Conservation (phyloP, 1,284 basidiomycete genomes). For the Volvariella volvacea region DNA sequence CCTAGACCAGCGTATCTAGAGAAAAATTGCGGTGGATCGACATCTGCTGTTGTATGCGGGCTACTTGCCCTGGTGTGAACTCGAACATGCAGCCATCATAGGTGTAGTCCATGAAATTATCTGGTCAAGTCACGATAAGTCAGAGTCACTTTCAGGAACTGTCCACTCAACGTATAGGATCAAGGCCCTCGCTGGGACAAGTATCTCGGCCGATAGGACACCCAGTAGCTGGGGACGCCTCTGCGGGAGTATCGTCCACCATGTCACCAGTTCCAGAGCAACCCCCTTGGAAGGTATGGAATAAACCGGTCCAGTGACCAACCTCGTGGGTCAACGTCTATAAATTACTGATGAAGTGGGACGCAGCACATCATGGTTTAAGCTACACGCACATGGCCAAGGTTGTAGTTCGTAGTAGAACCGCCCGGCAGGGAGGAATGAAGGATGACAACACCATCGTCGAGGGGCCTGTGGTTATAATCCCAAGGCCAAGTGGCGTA, state of each 20-base stretch:
- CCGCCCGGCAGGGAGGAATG: conserved; percentile 36
- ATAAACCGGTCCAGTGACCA: conserved; percentile 42
- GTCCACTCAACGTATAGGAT: conserved; percentile 23
- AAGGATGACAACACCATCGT: conserved; percentile 35
- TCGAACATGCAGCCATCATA: conserved; percentile 16
- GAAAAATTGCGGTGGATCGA: too few species aligned
- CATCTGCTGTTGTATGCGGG: too few species aligned
- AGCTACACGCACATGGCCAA: conserved; percentile 18
- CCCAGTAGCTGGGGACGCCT: conserved; percentile 23
- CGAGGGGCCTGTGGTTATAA: conserved; percentile 21
- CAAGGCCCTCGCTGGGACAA: conserved; percentile 16
- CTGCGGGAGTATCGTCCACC: conserved; percentile 36
- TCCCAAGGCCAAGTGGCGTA: conserved; percentile 1
- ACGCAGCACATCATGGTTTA: background rate
- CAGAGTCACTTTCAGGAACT: background rate
- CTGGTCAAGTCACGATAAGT: conserved; percentile 5
- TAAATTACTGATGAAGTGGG: background rate
- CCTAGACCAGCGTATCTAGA: too few species aligned
- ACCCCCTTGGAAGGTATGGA: conserved; percentile 46
- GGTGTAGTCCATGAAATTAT: conserved; percentile 20
- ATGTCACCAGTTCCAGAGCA: conserved; percentile 33
- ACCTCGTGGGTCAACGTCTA: conserved; percentile 35
- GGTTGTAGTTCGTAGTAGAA: conserved; percentile 26
- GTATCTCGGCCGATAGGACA: conserved; percentile 22
- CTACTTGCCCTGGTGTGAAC: conserved; percentile 21